These are phyloP conservation scores for Citrus maxima DNA, from an alignment of 345 rosid species.

Conservation along the genomic window DNA sequence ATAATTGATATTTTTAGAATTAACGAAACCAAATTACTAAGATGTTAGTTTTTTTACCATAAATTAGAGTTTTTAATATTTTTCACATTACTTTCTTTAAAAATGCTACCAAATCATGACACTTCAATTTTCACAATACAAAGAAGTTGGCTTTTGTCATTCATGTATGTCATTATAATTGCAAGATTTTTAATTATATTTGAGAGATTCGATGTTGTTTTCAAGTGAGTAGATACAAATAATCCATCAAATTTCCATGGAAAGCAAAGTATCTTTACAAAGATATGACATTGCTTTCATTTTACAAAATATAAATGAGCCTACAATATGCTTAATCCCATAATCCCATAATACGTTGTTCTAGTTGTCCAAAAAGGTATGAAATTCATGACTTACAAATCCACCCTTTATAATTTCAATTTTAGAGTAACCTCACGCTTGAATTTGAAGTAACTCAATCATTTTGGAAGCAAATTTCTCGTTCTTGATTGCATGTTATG, in stretches of 20 bases:
- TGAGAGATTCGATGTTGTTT: not conserved
- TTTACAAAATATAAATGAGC: not conserved
- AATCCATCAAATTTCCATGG: not conserved
- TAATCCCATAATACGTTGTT: not conserved
- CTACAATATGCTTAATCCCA: not conserved
- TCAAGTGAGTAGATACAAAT: not conserved
- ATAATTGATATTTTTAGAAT: too few relatives aligned
- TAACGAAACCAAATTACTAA: too few relatives aligned
- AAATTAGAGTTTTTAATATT: too few relatives aligned
- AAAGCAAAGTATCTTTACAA: not conserved
- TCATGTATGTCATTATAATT: not conserved
- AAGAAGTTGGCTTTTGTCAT: not conserved
- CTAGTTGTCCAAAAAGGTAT: not conserved
- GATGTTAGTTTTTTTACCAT: too few relatives aligned
- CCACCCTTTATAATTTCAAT: too few relatives aligned
- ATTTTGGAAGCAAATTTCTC: not conserved
- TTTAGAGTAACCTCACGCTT: not conserved
- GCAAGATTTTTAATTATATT: not conserved
- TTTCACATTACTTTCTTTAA: too few relatives aligned
- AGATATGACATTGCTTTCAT: not conserved
- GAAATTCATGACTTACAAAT: not conserved
- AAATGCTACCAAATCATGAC: too few relatives aligned
- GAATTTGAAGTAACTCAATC: not conserved
- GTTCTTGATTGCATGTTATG: not conserved
- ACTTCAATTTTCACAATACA: too few relatives aligned